These are phyloP conservation scores for Kernera saxatilis DNA, from an alignment of 345 rosid species.

Conservation along the genomic window DNA sequence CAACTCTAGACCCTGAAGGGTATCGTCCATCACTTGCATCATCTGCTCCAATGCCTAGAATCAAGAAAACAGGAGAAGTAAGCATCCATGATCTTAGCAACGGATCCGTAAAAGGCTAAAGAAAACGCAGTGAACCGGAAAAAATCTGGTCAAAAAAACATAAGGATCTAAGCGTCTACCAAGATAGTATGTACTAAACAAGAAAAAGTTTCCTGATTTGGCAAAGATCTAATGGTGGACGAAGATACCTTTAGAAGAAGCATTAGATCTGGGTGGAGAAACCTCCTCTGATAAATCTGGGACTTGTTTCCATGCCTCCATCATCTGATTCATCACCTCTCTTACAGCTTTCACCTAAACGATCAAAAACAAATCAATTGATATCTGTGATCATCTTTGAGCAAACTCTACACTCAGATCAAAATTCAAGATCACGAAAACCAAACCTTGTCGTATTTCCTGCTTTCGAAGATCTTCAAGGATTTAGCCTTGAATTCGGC, in stretches of 20 bases:
- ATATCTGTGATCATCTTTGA: not conserved
- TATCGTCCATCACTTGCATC: slow-evolving; percentile 52
- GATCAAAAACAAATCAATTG: not conserved
- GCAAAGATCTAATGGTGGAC: not conserved
- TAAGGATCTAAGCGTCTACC: not conserved
- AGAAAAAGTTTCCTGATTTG: slow-evolving; percentile 8
- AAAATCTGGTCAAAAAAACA: not conserved
- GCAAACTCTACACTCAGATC: not conserved
- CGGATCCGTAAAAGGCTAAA: not conserved
- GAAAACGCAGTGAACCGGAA: not conserved
- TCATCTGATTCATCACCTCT: slow-evolving; percentile 83
- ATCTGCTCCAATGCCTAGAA: slow-evolving; percentile 35
- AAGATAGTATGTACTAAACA: slow-evolving; percentile 7
- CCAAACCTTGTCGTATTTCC: slow-evolving; percentile 77
- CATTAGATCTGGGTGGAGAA: slow-evolving; percentile 58
- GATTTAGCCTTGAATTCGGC: slow-evolving; percentile 63
- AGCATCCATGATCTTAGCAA: slow-evolving; percentile 7
- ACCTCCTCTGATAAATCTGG: slow-evolving; percentile 77
- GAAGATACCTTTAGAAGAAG: slow-evolving; percentile 64
- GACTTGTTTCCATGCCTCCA: slow-evolving; percentile 91
- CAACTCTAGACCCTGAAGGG: slow-evolving; percentile 40
- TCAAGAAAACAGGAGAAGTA: not conserved
- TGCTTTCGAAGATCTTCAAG: slow-evolving; percentile 61
- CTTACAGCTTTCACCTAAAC: slow-evolving; percentile 82
- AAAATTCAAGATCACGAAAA: not conserved